phyloP scores from a whole-genome alignment of 2,329 filamentous ascomycete species.

The Fusarium staphyleae region DNA sequence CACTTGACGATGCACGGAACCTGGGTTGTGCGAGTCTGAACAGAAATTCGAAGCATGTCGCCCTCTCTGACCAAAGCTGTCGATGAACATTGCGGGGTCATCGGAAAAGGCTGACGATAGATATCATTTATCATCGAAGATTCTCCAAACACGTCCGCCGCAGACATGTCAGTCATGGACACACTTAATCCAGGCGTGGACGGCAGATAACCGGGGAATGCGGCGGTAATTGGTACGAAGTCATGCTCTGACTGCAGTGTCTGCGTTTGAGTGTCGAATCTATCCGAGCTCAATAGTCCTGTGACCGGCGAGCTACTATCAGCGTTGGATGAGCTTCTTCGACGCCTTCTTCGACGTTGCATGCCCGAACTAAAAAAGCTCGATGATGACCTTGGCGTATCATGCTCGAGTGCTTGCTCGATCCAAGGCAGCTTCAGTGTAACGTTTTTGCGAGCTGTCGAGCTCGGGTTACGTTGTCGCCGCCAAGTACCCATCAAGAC shows the following conservation, averaged over 20 bases:
- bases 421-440: slow-evolving; percentile 10
- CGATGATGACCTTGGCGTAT: slow-evolving; percentile 15
- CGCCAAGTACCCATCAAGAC: background rate
- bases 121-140: background rate
- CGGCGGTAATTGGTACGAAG: background rate
- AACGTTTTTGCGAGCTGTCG: background rate
- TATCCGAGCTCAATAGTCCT: background rate
- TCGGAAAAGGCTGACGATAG: no score
- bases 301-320: background rate
- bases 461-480: slow-evolving; percentile 1
- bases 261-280: background rate
- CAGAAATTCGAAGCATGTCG: slow-evolving; percentile 27
- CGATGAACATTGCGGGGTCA: background rate
- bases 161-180: background rate
- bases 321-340: background rate
- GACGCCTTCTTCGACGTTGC: background rate
- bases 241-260: background rate
- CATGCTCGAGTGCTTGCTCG: slow-evolving; percentile 17
- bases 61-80: slow-evolving; percentile 24
- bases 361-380: slow-evolving; percentile 17
- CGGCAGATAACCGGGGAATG: background rate
- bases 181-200: background rate
- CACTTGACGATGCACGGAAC: slow-evolving; percentile 32
- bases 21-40: slow-evolving; percentile 17
- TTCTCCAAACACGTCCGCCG: background rate